Percentiles rank a stretch among this genome's conserved stretches.
Conservation (phyloP, 805 yeast species). For the Wickerhamiella parazyma region DNA sequence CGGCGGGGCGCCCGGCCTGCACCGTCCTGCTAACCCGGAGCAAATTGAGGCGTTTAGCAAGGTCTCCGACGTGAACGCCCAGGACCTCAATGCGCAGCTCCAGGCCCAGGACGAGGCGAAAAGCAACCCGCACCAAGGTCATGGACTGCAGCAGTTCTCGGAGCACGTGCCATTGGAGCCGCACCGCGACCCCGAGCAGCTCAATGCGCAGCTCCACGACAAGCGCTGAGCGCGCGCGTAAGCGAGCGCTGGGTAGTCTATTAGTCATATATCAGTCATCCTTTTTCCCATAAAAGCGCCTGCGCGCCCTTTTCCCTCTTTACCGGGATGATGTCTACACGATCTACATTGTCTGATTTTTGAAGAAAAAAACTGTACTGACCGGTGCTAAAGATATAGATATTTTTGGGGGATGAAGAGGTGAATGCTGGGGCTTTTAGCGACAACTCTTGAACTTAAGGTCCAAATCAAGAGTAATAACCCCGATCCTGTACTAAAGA, state of each 20-base stretch:
- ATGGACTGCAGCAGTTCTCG: constrained; percentile 35
- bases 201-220: constrained; percentile 25
- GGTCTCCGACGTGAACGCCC: constrained; percentile 42
- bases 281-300: too few relatives aligned
- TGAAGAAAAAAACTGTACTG: constrained; percentile 10
- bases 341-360: constrained; percentile 22
- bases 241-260: too few relatives aligned
- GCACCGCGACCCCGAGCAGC: constrained; percentile 36
- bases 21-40: constrained; percentile 46
- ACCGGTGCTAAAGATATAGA: too few relatives aligned
- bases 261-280: neutral
- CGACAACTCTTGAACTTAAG: too few relatives aligned
- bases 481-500: neutral
- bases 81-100: constrained; percentile 36
- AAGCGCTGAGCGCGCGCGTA: constrained; percentile 32
- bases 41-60: constrained; percentile 54
- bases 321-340: constrained; percentile 13
- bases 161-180: constrained; percentile 45
- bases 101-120: constrained; percentile 40
- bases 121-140: constrained; percentile 22
- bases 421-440: too few relatives aligned
- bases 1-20: constrained; percentile 61
- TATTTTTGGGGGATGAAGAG: too few relatives aligned
- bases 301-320: neutral
- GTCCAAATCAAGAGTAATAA: too few relatives aligned